Conservation (phyloP, 2,329 filamentous ascomycete species). For the Claviceps maximensis region DNA sequence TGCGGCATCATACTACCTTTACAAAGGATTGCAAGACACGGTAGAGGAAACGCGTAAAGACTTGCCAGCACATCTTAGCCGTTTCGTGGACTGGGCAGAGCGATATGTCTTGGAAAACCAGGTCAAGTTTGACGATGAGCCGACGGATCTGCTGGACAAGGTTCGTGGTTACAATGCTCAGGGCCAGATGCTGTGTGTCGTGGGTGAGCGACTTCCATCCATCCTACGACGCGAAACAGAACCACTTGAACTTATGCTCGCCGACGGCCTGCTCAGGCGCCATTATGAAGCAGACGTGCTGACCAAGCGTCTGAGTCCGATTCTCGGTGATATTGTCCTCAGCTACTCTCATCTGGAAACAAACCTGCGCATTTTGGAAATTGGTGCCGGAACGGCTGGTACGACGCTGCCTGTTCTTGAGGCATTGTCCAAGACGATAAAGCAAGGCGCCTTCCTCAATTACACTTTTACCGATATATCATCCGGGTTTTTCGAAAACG, state of each 20-base stretch:
- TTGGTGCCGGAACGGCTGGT: slow-evolving; percentile 31
- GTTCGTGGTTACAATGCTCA: slow-evolving; percentile 6
- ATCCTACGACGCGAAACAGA: slow-evolving; percentile 14
- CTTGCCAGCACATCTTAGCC: slow-evolving; percentile 11
- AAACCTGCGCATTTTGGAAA: slow-evolving; percentile 25
- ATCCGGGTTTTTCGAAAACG: slow-evolving; percentile 25
- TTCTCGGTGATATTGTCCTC: slow-evolving; percentile 1
- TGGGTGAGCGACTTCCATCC: slow-evolving; percentile 11
- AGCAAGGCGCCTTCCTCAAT: slow-evolving; percentile 16
- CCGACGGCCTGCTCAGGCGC: slow-evolving; percentile 14
- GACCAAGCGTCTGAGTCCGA: not conserved
- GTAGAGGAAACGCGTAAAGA: slow-evolving; percentile 8
- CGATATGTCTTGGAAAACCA: slow-evolving; percentile 2
- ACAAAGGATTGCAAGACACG: slow-evolving; percentile 11
- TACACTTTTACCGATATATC: slow-evolving; percentile 35
- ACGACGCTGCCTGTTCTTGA: slow-evolving; percentile 24
- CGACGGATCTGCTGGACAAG: not conserved
- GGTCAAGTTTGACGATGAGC: slow-evolving; percentile 3
- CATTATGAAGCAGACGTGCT: slow-evolving; percentile 5
- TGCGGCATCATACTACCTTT: slow-evolving; percentile 11
- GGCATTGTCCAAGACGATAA: not conserved
- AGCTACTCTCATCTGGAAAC: slow-evolving; percentile 22
- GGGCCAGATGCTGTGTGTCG: slow-evolving; percentile 12
- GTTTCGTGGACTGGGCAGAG: slow-evolving; percentile 10
- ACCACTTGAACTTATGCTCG: slow-evolving; percentile 16